Conservation (phyloP, 1,284 basidiomycete species). For the Lentinula novae-zelandiae region DNA sequence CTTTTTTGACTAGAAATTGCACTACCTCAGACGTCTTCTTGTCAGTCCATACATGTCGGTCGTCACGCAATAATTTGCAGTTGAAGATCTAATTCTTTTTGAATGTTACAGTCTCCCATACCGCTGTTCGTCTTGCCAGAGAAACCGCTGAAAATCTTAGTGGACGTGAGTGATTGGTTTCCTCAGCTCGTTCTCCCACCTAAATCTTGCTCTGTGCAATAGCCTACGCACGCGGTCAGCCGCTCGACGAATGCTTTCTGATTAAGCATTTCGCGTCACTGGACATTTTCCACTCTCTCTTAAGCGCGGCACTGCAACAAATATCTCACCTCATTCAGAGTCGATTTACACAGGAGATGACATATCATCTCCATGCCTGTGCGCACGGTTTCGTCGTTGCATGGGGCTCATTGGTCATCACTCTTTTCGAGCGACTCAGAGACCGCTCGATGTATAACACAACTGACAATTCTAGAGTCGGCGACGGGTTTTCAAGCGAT, state of each 20-base stretch:
- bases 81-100: neutral
- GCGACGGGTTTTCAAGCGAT: neutral
- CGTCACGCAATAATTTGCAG: neutral
- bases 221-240: slow-evolving; percentile 7
- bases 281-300: neutral
- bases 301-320: neutral
- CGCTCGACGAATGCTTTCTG: slow-evolving; percentile 4
- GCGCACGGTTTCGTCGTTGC: neutral
- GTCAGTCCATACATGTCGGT: slow-evolving; percentile 3
- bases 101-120: neutral
- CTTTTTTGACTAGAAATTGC: neutral
- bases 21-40: neutral
- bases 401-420: neutral
- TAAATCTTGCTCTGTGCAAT: neutral
- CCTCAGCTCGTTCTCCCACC: neutral
- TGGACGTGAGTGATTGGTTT: neutral
- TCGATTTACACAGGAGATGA: too few species aligned
- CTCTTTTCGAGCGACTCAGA: neutral
- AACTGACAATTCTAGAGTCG: neutral
- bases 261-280: slow-evolving; percentile 4
- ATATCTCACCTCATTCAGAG: neutral
- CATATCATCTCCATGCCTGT: neutral
- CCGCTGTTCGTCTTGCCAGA: slow-evolving; percentile 2
- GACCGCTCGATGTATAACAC: neutral
- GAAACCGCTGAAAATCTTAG: slow-evolving; percentile 3